Base-by-base conservation (phyloP, 345 rosid species). In the Bruguiera sexangula region DNA sequence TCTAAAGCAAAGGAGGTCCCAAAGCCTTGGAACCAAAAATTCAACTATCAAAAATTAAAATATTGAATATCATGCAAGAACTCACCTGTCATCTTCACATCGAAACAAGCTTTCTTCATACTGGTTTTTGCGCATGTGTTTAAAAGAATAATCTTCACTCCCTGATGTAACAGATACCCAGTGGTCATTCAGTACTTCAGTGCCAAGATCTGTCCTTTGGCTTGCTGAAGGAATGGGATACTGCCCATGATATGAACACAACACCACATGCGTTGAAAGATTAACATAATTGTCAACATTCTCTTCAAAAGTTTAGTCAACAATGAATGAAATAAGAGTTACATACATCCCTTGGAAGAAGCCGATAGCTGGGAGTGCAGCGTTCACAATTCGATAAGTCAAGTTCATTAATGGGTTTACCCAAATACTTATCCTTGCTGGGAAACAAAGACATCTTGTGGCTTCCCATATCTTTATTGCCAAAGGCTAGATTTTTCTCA, bases 81-180 rank as follows among this genome's bases (percentile, higher is more conserved):
- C 78, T 56, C 70, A 87, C 99, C 99, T 90, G 87, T 95, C 99
- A 78, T 95, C 99, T 83, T 95, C 99, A 69, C 99, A 92, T 8
- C 89, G 84, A 72, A 95, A 95, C 68, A 95, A 84, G 81, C 96
- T 92, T 82, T 95, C 99, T 84, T 95, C 99, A 72, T 95, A 95
- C 77, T 95, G 99, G 76, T 95, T 95, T 84, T 92, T 95, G 59
- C 96, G 93, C 99, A 92, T 92, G 82, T 95, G 99, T 76, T 92
- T 95, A 67, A 95, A 95, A 61, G 99, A 91, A 86, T 95, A 95
- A 81, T 95, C 99, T 82, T 92, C 99, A 82, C 99, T 95, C 73
- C 99, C 99, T 67, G 99, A 95, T 73, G 99, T 92, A 53, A 95
- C 97, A 43, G 99, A 92, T 59, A 92, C 99, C 99, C 99, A 95